Conservation (phyloP, 2,329 filamentous ascomycete species). For the Madurella fahalii region DNA sequence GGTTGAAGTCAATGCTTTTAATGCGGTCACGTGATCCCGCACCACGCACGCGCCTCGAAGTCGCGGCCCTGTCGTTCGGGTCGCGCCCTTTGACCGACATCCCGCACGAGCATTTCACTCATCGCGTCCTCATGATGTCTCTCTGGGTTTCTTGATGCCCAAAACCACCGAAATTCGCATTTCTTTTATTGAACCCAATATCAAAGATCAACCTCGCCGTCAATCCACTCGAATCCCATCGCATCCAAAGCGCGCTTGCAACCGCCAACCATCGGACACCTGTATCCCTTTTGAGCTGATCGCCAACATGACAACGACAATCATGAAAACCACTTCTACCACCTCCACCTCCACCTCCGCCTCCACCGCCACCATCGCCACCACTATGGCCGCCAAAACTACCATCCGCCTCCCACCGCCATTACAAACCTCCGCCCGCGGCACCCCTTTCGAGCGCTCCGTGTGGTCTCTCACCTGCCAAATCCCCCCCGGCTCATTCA, state of each 20-base stretch:
- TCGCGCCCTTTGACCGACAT: slow-evolving; percentile 20
- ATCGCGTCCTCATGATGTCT: neutral
- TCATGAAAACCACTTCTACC: neutral
- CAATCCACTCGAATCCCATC: too few species aligned
- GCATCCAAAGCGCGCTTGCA: too few species aligned
- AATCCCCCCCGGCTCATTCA: slow-evolving; percentile 70
- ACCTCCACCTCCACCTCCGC: too few species aligned
- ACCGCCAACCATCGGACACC: neutral
- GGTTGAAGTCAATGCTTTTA: neutral
- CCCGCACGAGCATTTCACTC: neutral
- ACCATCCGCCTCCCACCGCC: slow-evolving; percentile 7
- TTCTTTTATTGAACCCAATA: too few species aligned
- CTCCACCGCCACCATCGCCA: neutral
- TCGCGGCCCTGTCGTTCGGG: neutral
- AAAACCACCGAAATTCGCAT: too few species aligned
- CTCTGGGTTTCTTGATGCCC: too few species aligned
- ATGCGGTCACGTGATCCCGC: slow-evolving; percentile 17
- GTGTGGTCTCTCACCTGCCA: slow-evolving; percentile 72
- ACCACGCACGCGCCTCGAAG: slow-evolving; percentile 13
- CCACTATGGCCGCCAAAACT: neutral
- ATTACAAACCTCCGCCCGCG: slow-evolving; percentile 20
- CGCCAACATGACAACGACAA: neutral
- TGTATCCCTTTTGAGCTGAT: neutral
- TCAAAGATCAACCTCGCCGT: too few species aligned
- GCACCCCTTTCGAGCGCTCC: slow-evolving; percentile 54